Conservation (phyloP, 805 yeast species). For the Jamesozyma lodderae region DNA sequence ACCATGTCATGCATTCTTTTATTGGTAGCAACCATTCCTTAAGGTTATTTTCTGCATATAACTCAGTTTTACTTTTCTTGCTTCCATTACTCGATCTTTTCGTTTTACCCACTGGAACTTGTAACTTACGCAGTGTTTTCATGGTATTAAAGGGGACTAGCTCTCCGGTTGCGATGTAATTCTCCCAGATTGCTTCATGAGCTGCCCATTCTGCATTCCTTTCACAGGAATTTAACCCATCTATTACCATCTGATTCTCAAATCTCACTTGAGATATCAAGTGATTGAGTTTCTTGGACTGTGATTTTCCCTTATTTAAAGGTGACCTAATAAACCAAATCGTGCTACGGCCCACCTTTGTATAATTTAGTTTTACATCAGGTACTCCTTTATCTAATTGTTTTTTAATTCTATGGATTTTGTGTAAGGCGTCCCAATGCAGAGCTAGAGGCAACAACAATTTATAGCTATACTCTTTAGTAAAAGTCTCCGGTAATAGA, state of each 20-base stretch:
- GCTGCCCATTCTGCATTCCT: constrained; percentile 18
- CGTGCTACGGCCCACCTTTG: constrained; percentile 19
- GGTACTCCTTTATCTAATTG: constrained; percentile 25
- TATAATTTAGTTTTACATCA: constrained; percentile 13
- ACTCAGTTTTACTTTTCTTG: no score
- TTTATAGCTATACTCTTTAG: constrained; percentile 10
- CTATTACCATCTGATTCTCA: constrained; percentile 16
- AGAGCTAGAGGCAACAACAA: constrained; percentile 23
- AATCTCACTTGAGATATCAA: constrained; percentile 17
- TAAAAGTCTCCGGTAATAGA: constrained; percentile 12
- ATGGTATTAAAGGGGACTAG: background rate
- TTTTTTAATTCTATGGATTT: constrained; percentile 12
- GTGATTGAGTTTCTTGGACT: constrained; percentile 19
- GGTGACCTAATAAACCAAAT: constrained; percentile 28
- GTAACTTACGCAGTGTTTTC: background rate
- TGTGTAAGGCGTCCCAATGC: constrained; percentile 15
- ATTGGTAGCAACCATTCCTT: constrained; percentile 24
- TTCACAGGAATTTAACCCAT: constrained; percentile 12
- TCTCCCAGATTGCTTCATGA: constrained; percentile 29
- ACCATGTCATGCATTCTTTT: constrained; percentile 8
- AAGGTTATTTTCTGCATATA: background rate
- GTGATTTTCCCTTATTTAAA: constrained; percentile 20
- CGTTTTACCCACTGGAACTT: no score
- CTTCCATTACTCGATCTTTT: no score
- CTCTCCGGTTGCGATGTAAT: constrained; percentile 8